A percentile compares a stretch with the other conserved stretches of the same genome.
Conservation (phyloP, 2,329 filamentous ascomycete genomes). For the Huntiella moniliformis region DNA sequence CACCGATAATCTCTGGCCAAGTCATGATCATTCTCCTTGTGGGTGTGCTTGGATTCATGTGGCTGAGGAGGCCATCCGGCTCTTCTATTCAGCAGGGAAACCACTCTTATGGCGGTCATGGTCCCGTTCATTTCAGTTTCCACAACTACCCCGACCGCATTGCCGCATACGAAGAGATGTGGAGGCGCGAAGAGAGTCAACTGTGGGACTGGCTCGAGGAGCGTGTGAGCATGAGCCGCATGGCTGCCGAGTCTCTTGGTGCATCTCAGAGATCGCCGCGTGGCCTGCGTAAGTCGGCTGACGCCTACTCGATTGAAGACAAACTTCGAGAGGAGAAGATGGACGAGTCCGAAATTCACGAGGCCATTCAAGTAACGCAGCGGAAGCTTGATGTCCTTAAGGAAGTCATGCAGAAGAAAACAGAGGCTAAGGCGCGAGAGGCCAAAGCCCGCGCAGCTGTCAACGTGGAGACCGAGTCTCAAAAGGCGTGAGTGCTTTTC, state of each 20-base stretch:
- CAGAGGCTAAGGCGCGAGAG: conserved; percentile 13
- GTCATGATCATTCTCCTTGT: conserved; percentile 58
- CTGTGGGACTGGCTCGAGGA: conserved; percentile 91
- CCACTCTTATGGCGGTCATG: conserved; percentile 21
- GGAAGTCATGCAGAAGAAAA: conserved; percentile 45
- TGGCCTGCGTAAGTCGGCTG: conserved; percentile 26
- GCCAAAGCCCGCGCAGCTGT: not conserved
- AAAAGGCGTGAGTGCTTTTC: not conserved
- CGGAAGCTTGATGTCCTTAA: conserved; percentile 65
- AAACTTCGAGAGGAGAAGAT: conserved; percentile 41
- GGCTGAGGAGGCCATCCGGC: conserved; percentile 28
- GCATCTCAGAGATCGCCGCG: not conserved
- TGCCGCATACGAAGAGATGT: conserved; percentile 82
- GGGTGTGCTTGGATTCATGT: conserved; percentile 53
- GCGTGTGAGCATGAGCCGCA: conserved; percentile 51
- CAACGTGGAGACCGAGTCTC: not conserved
- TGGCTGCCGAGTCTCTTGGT: conserved; percentile 18
- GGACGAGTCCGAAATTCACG: conserved; percentile 53
- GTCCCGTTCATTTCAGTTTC: conserved; percentile 20
- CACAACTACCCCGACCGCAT: conserved; percentile 43
- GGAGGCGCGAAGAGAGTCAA: conserved; percentile 70
- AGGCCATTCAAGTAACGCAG: conserved; percentile 73
- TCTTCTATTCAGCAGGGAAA: not conserved
- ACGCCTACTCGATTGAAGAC: conserved; percentile 40
- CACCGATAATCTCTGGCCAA: conserved; percentile 56